These are phyloP conservation scores for Boletus reticuloceps DNA, from an alignment of 768 basidiomycete genomes.

Conservation along the genomic window DNA sequence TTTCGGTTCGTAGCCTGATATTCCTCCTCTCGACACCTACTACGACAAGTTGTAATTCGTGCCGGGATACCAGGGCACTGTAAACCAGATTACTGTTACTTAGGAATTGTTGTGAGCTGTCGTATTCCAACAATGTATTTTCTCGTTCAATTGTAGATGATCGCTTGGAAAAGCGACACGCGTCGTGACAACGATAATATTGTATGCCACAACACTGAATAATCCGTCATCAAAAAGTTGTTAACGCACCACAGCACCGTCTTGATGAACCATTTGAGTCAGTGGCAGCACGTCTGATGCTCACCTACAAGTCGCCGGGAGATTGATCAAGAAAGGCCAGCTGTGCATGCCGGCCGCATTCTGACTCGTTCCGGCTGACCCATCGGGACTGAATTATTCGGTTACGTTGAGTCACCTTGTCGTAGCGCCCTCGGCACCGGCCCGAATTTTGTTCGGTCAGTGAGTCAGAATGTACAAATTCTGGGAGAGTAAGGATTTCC, in stretches of 20 bases:
- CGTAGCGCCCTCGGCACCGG: background rate
- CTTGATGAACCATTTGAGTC: background rate
- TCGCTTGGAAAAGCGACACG: no score
- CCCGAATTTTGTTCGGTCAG: background rate
- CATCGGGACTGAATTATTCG: no score
- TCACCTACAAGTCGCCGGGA: no score
- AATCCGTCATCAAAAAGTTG: no score
- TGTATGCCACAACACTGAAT: no score
- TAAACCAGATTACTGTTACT: constrained; percentile 6
- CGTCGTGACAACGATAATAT: no score
- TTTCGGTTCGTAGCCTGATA: constrained; percentile 61
- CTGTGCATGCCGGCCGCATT: no score
- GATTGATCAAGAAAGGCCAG: no score
- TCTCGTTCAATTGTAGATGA: background rate
- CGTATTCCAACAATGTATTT: constrained; percentile 16
- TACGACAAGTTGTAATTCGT: constrained; percentile 82
- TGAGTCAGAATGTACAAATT: constrained; percentile 17
- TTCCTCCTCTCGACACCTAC: constrained; percentile 84
- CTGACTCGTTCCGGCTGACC: background rate
- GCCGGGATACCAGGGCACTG: background rate
- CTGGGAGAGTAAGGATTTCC: background rate
- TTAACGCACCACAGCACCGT: no score
- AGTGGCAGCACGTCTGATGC: background rate
- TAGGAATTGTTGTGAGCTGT: constrained; percentile 17
- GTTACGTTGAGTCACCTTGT: background rate